These are phyloP conservation scores for Saccharomycopsis fermentans DNA, from an alignment of 805 yeast genomes.

Conservation along the genomic window DNA sequence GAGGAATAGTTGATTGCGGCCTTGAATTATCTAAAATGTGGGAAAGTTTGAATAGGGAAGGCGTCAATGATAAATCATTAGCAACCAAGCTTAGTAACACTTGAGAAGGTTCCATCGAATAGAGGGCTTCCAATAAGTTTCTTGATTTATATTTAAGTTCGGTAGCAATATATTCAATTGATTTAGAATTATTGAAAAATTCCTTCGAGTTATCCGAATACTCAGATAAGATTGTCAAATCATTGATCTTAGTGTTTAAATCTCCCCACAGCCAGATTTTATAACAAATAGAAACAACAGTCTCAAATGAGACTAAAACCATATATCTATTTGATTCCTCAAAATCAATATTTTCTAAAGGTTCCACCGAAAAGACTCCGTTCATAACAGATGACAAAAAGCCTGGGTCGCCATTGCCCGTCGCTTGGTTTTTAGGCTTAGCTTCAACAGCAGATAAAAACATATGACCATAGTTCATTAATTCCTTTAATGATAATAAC, in stretches of 20 bases:
- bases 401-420: constrained; percentile 19
- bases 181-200: constrained; percentile 23
- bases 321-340: constrained; percentile 45
- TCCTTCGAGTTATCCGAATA: constrained; percentile 10
- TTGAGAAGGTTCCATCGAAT: constrained; percentile 61
- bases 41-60: constrained; percentile 46
- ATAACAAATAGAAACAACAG: constrained; percentile 44
- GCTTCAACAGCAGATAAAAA: constrained; percentile 18
- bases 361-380: constrained; percentile 69
- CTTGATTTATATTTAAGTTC: constrained; percentile 63
- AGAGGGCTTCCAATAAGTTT: constrained; percentile 51
- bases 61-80: constrained; percentile 22
- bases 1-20: constrained; percentile 64
- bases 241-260: constrained; percentile 6
- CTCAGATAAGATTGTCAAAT: constrained; percentile 1
- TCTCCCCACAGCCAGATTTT: constrained; percentile 69
- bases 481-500: constrained; percentile 53
- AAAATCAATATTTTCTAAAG: constrained; percentile 40
- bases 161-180: constrained; percentile 39
- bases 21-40: constrained; percentile 79
- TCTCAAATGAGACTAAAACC: constrained; percentile 53
- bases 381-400: constrained; percentile 51
- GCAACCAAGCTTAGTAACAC: constrained; percentile 56
- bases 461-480: constrained; percentile 29
- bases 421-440: constrained; percentile 18